phyloP scores from a whole-genome alignment of 2,329 filamentous ascomycete genomes.

The Fusarium pilosicola region DNA sequence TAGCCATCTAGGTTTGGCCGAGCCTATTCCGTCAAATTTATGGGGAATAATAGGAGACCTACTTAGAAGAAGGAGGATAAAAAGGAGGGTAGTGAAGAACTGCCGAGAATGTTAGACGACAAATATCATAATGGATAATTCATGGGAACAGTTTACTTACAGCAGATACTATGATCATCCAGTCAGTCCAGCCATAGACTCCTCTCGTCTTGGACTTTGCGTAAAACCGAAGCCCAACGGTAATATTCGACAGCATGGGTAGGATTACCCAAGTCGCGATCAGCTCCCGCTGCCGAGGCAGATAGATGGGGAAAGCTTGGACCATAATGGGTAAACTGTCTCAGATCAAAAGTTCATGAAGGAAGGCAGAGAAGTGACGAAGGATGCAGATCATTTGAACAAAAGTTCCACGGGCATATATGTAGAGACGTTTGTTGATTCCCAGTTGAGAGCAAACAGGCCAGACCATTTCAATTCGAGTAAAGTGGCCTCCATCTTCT shows the following conservation, averaged over 20 bases:
- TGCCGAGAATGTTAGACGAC: not conserved
- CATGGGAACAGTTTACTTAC: not conserved
- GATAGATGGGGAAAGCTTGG: slow-evolving; percentile 5
- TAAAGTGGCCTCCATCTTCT: not conserved
- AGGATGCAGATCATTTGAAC: not conserved
- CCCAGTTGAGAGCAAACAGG: not conserved
- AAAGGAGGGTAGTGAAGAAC: slow-evolving; percentile 3
- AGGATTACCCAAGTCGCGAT: not conserved
- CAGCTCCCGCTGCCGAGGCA: slow-evolving; percentile 5
- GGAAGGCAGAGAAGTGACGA: not conserved
- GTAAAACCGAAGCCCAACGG: slow-evolving; percentile 1
- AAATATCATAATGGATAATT: accelerated
- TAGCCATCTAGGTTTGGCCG: accelerated
- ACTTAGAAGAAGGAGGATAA: slow-evolving; percentile 8
- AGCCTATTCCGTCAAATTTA: accelerated
- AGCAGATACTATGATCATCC: slow-evolving; percentile 5
- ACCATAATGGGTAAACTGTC: not conserved
- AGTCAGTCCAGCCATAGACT: slow-evolving; percentile 14
- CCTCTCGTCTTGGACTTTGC: slow-evolving; percentile 10
- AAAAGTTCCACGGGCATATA: slow-evolving; percentile 12
- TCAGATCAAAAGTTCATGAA: not conserved
- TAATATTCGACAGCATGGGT: not conserved
- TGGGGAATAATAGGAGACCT: accelerated
- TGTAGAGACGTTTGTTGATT: not conserved
- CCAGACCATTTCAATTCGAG: not conserved